Percentiles rank a stretch among this genome's conserved stretches.
These are phyloP conservation scores for Globisporangium sylvaticum DNA, from an alignment of 352 stramenopile genomes.

Conservation along the genomic window DNA sequence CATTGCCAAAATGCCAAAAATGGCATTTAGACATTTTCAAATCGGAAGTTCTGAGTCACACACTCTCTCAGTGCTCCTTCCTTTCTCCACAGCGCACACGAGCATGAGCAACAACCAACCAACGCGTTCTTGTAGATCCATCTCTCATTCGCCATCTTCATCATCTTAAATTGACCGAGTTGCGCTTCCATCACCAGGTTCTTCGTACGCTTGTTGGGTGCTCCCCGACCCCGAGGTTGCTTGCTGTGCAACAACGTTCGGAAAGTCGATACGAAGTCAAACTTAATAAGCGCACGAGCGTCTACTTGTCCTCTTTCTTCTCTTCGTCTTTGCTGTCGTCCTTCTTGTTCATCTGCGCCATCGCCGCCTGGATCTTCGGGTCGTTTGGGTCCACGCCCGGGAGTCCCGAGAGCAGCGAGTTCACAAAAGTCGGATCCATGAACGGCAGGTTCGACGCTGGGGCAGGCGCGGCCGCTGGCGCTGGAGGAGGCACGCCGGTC, in stretches of 20 bases:
- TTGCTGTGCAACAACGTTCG: neutral
- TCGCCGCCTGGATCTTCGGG: slow-evolving; percentile 89
- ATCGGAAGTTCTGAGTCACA: neutral
- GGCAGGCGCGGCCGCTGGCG: slow-evolving; percentile 30
- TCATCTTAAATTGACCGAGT: slow-evolving; percentile 1
- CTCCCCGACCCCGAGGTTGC: neutral
- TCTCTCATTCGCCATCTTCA: neutral
- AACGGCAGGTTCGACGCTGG: slow-evolving; percentile 84
- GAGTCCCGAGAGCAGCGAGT: slow-evolving; percentile 84
- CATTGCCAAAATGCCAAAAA: neutral
- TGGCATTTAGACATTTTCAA: neutral
- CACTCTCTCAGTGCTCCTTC: neutral
- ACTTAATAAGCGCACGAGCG: neutral
- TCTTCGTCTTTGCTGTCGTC: slow-evolving; percentile 80
- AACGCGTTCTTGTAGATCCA: neutral
- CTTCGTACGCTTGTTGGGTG: neutral
- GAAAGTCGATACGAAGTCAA: neutral
- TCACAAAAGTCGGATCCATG: slow-evolving; percentile 89
- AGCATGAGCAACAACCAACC: neutral
- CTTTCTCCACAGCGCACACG: neutral
- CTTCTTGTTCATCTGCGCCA: slow-evolving; percentile 85
- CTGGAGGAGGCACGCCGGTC: slow-evolving; percentile 43
- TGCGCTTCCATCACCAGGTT: neutral
- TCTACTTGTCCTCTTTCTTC: slow-evolving; percentile 80
- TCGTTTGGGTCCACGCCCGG: slow-evolving; percentile 91